These are phyloP conservation scores for Penicillium sp. DNA, from an alignment of 2,329 filamentous ascomycete species.

Conservation along the genomic window DNA sequence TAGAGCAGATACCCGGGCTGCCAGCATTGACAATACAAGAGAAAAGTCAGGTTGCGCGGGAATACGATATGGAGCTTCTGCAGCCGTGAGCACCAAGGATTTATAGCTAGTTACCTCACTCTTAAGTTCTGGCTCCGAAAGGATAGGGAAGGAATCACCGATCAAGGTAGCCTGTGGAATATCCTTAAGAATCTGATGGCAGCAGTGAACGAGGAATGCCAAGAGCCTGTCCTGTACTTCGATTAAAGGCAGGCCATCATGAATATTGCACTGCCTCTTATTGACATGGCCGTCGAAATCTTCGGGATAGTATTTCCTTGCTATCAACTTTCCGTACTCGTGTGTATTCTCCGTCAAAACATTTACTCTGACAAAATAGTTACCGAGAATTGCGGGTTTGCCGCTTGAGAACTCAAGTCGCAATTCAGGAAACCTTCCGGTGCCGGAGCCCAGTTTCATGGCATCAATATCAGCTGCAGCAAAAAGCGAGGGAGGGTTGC, in stretches of 20 bases:
- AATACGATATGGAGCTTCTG: slow-evolving; percentile 59
- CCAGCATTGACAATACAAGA: slow-evolving; percentile 51
- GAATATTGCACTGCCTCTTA: slow-evolving; percentile 47
- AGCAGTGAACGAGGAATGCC: slow-evolving; percentile 3
- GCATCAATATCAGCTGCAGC: slow-evolving; percentile 50
- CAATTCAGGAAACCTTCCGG: too few relatives aligned
- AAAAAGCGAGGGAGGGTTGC: slow-evolving; percentile 54
- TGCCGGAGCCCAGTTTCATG: slow-evolving; percentile 35
- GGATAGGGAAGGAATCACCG: slow-evolving; percentile 35
- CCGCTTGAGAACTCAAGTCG: neutral
- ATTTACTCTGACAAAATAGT: slow-evolving; percentile 42
- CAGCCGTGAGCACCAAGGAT: slow-evolving; percentile 46
- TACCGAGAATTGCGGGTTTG: slow-evolving; percentile 32
- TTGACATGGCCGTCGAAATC: slow-evolving; percentile 45
- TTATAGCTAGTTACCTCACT: slow-evolving; percentile 33
- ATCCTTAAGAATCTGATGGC: slow-evolving; percentile 54
- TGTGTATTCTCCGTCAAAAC: slow-evolving; percentile 30
- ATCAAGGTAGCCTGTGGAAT: slow-evolving; percentile 39
- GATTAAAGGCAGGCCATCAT: slow-evolving; percentile 47
- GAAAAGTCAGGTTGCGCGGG: slow-evolving; percentile 54
- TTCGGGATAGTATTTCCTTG: slow-evolving; percentile 43
- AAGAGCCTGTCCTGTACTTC: slow-evolving; percentile 5
- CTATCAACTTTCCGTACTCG: slow-evolving; percentile 44
- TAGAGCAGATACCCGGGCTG: slow-evolving; percentile 45
- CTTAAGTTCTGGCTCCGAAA: slow-evolving; percentile 45